These are phyloP conservation scores for Nemania serpens DNA, from an alignment of 2,329 filamentous ascomycete species.

Conservation along the genomic window DNA sequence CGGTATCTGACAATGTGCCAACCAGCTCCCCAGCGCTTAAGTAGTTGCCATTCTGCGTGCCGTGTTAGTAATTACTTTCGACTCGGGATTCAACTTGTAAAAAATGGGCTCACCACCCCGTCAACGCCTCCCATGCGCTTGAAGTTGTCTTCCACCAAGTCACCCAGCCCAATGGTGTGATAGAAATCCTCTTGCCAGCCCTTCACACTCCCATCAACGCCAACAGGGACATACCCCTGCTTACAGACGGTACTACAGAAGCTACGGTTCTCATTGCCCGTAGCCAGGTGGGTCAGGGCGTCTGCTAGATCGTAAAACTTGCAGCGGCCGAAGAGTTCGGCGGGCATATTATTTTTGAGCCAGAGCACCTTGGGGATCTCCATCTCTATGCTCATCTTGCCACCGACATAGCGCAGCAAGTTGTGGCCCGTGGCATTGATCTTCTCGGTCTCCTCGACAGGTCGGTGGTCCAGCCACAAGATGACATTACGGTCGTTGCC, in stretches of 20 bases:
- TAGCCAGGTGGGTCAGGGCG: conserved; percentile 91
- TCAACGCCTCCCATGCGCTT: conserved; percentile 93
- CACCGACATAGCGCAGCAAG: conserved; percentile 92
- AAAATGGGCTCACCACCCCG: conserved; percentile 77
- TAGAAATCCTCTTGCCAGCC: conserved; percentile 98
- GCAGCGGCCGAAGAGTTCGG: conserved; percentile 86
- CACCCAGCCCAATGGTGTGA: conserved; percentile 80
- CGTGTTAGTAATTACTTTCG: conserved; percentile 28
- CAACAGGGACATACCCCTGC: conserved; percentile 95
- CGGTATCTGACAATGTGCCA: conserved; percentile 81
- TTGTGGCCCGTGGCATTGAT: conserved; percentile 95
- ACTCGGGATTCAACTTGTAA: conserved; percentile 15
- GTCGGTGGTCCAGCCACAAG: conserved; percentile 95
- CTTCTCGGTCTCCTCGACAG: conserved; percentile 85
- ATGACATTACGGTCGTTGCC: conserved; percentile 92
- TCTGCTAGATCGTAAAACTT: conserved; percentile 97
- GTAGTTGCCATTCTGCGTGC: conserved; percentile 85
- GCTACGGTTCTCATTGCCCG: conserved; percentile 87
- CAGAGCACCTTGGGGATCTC: conserved; percentile 98
- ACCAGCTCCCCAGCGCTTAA: conserved; percentile 91
- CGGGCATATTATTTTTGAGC: conserved; percentile 98
- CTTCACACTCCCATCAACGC: conserved; percentile 94
- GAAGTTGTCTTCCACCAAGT: conserved; percentile 84
- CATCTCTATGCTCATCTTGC: conserved; percentile 99
- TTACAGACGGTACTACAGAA: conserved; percentile 98